Evolutionary conservation across 768 basidiomycete species (phyloP).

Genomic region (Amanita molliuscula): DNA sequence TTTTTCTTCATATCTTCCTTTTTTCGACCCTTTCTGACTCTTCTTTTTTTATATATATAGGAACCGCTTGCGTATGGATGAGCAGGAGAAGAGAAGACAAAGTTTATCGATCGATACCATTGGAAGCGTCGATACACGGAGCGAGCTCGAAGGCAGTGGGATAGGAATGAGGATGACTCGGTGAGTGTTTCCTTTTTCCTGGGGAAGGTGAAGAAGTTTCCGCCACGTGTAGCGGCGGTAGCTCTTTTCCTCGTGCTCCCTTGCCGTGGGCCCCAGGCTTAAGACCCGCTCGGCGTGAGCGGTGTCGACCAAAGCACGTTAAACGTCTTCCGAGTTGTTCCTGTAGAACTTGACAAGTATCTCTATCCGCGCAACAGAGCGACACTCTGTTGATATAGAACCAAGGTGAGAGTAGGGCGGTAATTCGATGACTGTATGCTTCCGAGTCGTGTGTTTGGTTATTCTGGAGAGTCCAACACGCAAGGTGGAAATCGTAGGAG

Average conservation of each 20-base stretch:
- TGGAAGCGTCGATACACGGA: background rate
- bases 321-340: background rate
- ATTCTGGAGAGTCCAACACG: no score
- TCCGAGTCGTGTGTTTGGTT: no score
- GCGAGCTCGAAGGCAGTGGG: background rate
- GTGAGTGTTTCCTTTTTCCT: background rate
- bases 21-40: background rate
- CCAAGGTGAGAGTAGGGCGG: no score
- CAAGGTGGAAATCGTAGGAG: no score
- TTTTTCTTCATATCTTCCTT: background rate
- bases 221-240: background rate
- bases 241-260: constrained; percentile 3
- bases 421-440: no score
- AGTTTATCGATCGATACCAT: no score
- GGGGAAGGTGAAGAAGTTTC: constrained; percentile 1
- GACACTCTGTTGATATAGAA: no score
- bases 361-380: no score
- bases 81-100: background rate
- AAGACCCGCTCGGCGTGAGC: background rate
- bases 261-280: constrained; percentile 2
- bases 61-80: background rate
- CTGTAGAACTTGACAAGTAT: background rate
- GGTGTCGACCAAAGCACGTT: constrained; percentile 3
- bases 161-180: background rate
- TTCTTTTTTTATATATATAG: background rate